A percentile compares a stretch with the other conserved stretches of the same genome.
Evolutionary conservation across 2,329 filamentous ascomycete species (phyloP).

Genomic region (Venturiaceae sp.): DNA sequence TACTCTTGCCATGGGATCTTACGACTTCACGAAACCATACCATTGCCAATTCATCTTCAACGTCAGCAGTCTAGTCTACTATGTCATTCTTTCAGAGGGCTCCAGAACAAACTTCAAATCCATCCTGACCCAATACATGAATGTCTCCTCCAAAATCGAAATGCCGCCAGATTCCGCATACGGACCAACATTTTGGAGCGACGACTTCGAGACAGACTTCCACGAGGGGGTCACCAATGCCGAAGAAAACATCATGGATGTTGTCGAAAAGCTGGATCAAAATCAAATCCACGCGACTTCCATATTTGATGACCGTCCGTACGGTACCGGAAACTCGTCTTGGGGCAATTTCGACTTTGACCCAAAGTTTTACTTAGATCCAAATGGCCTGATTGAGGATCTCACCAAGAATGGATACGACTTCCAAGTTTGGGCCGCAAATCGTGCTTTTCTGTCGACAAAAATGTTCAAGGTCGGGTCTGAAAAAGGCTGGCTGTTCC

Average conservation of each 20-base stretch:
- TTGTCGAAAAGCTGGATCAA: slow-evolving; percentile 21
- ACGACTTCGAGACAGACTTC: slow-evolving; percentile 24
- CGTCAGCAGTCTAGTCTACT: slow-evolving; percentile 19
- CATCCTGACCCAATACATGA: slow-evolving; percentile 18
- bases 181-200: slow-evolving; percentile 25
- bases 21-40: slow-evolving; percentile 17
- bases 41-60: slow-evolving; percentile 22
- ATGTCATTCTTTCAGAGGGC: slow-evolving; percentile 12
- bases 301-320: slow-evolving; percentile 23
- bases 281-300: slow-evolving; percentile 22
- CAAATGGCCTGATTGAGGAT: slow-evolving; percentile 21
- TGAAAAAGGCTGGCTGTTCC: slow-evolving; percentile 22
- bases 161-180: slow-evolving; percentile 23
- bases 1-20: slow-evolving; percentile 21
- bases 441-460: slow-evolving; percentile 23
- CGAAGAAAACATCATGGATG: slow-evolving; percentile 24
- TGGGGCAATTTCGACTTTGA: slow-evolving; percentile 29
- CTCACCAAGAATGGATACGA: slow-evolving; percentile 22
- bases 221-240: slow-evolving; percentile 21
- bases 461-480: slow-evolving; percentile 22
- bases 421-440: slow-evolving; percentile 28
- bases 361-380: slow-evolving; percentile 21
- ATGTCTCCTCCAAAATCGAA: slow-evolving; percentile 17
- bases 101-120: slow-evolving; percentile 13
- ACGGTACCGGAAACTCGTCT: slow-evolving; percentile 21